Percentiles rank a stretch among this genome's conserved stretches.
Conservation (phyloP, 202 grass and related monocot species). For the Schoenoplectus triqueter region DNA sequence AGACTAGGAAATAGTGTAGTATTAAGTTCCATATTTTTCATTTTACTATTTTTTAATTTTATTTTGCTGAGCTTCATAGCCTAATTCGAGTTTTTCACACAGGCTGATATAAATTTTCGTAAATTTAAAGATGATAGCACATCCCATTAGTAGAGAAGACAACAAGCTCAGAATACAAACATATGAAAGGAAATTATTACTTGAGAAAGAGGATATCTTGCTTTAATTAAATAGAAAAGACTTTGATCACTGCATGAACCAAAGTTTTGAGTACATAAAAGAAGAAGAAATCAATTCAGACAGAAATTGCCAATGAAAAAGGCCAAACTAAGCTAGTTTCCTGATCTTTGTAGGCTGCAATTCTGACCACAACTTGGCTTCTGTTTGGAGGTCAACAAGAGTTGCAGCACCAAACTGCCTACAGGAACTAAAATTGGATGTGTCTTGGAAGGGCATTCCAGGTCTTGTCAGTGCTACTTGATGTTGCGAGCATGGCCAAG, state of each 20-base stretch:
- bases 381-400: conserved; percentile 45
- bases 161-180: not conserved
- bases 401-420: conserved; percentile 24
- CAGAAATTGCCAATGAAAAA: not conserved
- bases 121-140: no score
- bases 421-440: not conserved
- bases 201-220: not conserved
- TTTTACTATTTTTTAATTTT: no score
- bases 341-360: conserved; percentile 55
- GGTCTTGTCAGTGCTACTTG: no score
- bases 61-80: no score
- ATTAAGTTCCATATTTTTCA: no score
- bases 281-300: not conserved
- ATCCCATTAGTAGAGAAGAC: not conserved
- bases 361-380: conserved; percentile 48
- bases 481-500: no score
- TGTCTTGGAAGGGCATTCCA: not conserved
- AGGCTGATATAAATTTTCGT: no score
- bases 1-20: no score
- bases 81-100: no score
- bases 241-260: not conserved
- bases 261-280: not conserved
- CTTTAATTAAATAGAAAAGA: not conserved
- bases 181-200: not conserved
- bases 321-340: conserved; percentile 46